Evolutionary conservation across 2,329 filamentous ascomycete genomes (phyloP).

Genomic region (Beauveria asiatica): DNA sequence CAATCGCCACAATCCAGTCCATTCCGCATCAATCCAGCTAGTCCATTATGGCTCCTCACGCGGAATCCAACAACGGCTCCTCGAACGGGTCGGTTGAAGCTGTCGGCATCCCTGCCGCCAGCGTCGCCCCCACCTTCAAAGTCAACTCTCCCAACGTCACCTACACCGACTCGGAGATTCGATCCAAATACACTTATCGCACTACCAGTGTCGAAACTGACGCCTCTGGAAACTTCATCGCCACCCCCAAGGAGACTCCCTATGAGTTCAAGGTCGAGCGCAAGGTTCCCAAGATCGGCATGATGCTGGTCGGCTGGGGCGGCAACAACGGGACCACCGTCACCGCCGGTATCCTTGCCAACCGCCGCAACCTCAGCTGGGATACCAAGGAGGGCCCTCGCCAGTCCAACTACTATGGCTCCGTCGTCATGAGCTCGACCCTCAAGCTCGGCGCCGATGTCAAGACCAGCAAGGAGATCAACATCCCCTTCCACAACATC

Average conservation of each 20-base stretch:
- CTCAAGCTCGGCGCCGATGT: conserved; percentile 89
- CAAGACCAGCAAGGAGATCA: conserved; percentile 79
- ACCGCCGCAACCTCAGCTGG: conserved; percentile 79
- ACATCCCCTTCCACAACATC: conserved; percentile 90
- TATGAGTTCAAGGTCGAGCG: conserved; percentile 98
- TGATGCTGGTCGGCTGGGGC: conserved; percentile 97
- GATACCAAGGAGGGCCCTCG: conserved; percentile 85
- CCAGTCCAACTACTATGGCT: conserved; percentile 94
- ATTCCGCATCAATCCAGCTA: conserved; percentile 19
- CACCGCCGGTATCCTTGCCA: conserved; percentile 93
- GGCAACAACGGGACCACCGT: conserved; percentile 98
- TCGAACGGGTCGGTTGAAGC: conserved; percentile 51
- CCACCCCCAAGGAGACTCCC: conserved; percentile 75
- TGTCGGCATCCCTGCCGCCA: conserved; percentile 35
- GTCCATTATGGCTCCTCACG: conserved; percentile 83
- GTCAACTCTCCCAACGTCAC: conserved; percentile 88
- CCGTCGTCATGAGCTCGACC: conserved; percentile 92
- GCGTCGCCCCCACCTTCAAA: conserved; percentile 56
- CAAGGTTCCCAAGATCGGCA: conserved; percentile 82
- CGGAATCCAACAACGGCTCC: conserved; percentile 50
- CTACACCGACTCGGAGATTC: conserved; percentile 83
- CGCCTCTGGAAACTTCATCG: conserved; percentile 68
- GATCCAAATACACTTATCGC: conserved; percentile 91
- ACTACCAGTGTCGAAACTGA: conserved; percentile 74
- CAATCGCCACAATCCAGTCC: conserved; percentile 15